Evolutionary conservation across 306 rosid species (phyloP).

Genomic region (Fragaria ananassa): DNA sequence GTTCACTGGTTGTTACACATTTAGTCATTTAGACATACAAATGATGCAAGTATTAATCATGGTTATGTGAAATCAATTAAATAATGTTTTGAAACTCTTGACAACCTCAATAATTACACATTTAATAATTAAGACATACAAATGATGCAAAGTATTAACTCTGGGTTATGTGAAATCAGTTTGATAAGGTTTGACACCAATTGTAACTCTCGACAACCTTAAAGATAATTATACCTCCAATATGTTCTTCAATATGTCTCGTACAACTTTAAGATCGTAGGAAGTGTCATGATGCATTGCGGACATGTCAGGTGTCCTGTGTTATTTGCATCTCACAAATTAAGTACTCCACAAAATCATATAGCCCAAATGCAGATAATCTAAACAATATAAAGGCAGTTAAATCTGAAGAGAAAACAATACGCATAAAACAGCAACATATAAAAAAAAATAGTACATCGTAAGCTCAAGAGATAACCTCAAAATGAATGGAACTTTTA

Average conservation of each 20-base stretch:
- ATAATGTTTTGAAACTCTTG: neutral
- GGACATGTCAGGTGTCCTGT: slow-evolving; percentile 91
- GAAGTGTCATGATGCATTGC: slow-evolving; percentile 84
- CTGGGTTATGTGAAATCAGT: neutral
- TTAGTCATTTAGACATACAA: neutral
- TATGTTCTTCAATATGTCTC: slow-evolving; percentile 58
- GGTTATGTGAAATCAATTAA: neutral
- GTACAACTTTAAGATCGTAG: slow-evolving; percentile 76
- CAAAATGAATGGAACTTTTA: slow-evolving; percentile 64
- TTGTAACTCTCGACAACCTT: neutral
- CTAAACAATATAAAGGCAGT: neutral
- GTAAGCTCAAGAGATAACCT: slow-evolving; percentile 37
- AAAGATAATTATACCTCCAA: slow-evolving; percentile 54
- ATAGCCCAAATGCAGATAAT: neutral
- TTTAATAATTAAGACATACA: neutral
- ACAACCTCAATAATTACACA: neutral
- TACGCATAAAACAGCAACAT: neutral
- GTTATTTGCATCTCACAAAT: slow-evolving; percentile 18
- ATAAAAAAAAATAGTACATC: slow-evolving; percentile 10
- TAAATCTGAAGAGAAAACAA: neutral
- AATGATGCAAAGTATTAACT: neutral
- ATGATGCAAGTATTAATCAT: neutral
- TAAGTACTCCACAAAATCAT: neutral
- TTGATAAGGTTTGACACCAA: neutral
- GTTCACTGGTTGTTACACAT: too few species aligned